Conservation (phyloP, 2,329 filamentous ascomycete genomes). For the Eurotiales sp. region DNA sequence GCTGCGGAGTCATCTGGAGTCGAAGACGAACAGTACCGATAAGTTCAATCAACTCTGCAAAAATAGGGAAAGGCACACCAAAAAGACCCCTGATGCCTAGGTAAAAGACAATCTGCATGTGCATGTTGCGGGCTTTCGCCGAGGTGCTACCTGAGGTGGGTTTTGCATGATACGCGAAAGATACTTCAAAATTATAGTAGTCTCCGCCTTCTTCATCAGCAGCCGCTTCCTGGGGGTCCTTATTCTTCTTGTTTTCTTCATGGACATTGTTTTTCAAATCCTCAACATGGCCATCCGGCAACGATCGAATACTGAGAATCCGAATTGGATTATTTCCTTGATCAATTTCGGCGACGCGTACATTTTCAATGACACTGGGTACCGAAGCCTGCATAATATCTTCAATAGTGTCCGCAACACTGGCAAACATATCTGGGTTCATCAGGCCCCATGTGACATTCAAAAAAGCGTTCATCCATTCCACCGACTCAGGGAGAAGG, state of each 20-base stretch:
- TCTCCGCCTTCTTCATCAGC: slow-evolving; percentile 87
- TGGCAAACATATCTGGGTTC: slow-evolving; percentile 92
- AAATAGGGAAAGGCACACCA: slow-evolving; percentile 81
- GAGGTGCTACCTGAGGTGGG: slow-evolving; percentile 67
- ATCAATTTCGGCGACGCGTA: slow-evolving; percentile 90
- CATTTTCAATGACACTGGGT: slow-evolving; percentile 85
- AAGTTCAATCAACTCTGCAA: slow-evolving; percentile 84
- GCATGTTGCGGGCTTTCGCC: slow-evolving; percentile 89
- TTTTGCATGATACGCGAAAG: slow-evolving; percentile 85
- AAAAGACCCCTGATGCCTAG: slow-evolving; percentile 85
- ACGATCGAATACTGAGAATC: slow-evolving; percentile 78
- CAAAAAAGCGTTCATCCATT: slow-evolving; percentile 92
- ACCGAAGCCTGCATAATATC: slow-evolving; percentile 97
- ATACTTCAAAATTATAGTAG: slow-evolving; percentile 88
- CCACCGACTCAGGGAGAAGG: slow-evolving; percentile 85
- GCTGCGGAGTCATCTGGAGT: slow-evolving; percentile 80
- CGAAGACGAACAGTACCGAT: slow-evolving; percentile 82
- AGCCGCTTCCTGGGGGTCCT: slow-evolving; percentile 81
- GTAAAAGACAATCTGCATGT: slow-evolving; percentile 94
- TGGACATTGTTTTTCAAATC: slow-evolving; percentile 79
- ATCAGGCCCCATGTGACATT: slow-evolving; percentile 84
- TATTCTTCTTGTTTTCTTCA: slow-evolving; percentile 71
- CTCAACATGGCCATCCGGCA: slow-evolving; percentile 76
- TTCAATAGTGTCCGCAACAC: slow-evolving; percentile 85
- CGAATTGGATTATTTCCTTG: slow-evolving; percentile 89